phyloP scores from a whole-genome alignment of 768 basidiomycete species.

The Terana coerulea region DNA sequence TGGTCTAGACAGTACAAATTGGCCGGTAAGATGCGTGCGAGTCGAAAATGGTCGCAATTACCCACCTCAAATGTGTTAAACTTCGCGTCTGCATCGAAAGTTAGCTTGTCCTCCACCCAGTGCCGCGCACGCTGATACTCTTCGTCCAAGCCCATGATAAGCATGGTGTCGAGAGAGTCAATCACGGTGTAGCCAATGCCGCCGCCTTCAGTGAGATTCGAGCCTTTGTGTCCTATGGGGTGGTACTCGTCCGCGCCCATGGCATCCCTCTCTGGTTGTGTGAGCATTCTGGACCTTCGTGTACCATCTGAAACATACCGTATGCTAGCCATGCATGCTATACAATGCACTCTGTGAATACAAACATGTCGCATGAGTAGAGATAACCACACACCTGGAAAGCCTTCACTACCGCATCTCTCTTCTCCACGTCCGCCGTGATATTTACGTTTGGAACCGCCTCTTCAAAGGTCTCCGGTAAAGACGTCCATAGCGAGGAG shows the following conservation, averaged over 20 bases:
- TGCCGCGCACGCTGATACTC: constrained; percentile 74
- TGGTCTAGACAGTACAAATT: constrained; percentile 54
- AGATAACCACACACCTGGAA: constrained; percentile 58
- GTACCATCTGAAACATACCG: constrained; percentile 41
- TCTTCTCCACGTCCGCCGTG: constrained; percentile 55
- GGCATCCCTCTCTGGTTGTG: constrained; percentile 69
- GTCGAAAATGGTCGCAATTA: not conserved
- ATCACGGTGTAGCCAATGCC: constrained; percentile 86
- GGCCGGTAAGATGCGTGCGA: not conserved
- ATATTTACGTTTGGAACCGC: constrained; percentile 27
- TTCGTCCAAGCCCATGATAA: constrained; percentile 76
- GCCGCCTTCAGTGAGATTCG: constrained; percentile 74
- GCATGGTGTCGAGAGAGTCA: constrained; percentile 84
- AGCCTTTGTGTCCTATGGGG: constrained; percentile 69
- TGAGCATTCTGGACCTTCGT: constrained; percentile 17
- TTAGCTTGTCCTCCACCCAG: constrained; percentile 70
- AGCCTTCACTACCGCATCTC: constrained; percentile 70
- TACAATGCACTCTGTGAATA: constrained; percentile 8
- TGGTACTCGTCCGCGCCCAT: constrained; percentile 94
- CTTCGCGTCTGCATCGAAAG: constrained; percentile 71
- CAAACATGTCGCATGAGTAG: not conserved
- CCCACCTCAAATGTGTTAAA: constrained; percentile 92
- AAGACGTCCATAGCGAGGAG: constrained; percentile 11
- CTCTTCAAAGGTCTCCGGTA: constrained; percentile 21
- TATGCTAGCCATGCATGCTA: constrained; percentile 90